Base-by-base conservation (phyloP, 495 filamentous ascomycete genomes). In the Peziza echinospora region DNA sequence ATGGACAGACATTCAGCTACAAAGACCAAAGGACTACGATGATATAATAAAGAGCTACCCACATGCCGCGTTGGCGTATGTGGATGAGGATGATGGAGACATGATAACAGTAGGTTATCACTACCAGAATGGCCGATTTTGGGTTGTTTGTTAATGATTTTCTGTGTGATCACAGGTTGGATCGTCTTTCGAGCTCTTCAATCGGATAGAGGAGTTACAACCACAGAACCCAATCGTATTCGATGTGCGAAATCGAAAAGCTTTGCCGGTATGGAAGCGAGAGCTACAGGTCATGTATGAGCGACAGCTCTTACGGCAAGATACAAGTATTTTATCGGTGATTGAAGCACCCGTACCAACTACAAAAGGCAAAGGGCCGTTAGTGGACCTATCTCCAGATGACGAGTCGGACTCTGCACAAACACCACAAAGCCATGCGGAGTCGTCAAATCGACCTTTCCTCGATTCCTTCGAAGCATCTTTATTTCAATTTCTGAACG, bases 41-140 rank as follows among this genome's bases (percentile, higher is more conserved):
- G 54, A 67, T 22, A 60, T 71, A 44, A 62, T 69, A 11, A 53
- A 51, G 13, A 62, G 51, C 43, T 57, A 72, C 52, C 70, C 71
- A n/a, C 62, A 63, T 25, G 68, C 70, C 10, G 63, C 60, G 22
- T 48, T 75, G 45, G 71, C 61, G 10, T 75, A 75, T 56, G 24
- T 65, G 13, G 71, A 75, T 51, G 68, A 72, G 26, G 71, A 73
- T 49, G 69, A 71, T 51, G 69, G 63, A 1, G 68, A 71, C 45
- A 51, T 65, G 37, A 73, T 75, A 45, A 71, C 64, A 13, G 71
- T 73, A 53, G 60, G 67, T 56, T 44, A 13, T 37, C 6, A 37
- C 13, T 37, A 37, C 46, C 47, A 26, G 17, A 34, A 21, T 37
- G 2, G 24, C 8, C 7, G 2, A n/a, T 19, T 46, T 43, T 2